These are phyloP conservation scores for Xylariomycetidae sp. DNA, from an alignment of 2,329 filamentous ascomycete species.

Conservation along the genomic window DNA sequence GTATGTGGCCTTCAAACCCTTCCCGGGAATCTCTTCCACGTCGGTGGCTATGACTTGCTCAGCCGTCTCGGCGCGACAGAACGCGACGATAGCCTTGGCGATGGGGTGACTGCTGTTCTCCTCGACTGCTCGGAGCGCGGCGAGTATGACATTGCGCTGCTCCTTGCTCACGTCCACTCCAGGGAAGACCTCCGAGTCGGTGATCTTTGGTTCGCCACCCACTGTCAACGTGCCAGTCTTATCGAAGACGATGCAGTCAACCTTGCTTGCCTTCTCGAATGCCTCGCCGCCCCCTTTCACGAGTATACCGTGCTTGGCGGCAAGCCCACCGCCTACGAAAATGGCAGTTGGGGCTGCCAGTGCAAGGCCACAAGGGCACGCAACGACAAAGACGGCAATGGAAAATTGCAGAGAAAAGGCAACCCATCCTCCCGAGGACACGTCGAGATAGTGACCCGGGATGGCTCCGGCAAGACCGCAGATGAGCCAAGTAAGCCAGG, in stretches of 20 bases:
- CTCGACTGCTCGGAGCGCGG: constrained; percentile 56
- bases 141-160: constrained; percentile 33
- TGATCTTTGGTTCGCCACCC: constrained; percentile 65
- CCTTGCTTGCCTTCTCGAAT: constrained; percentile 74
- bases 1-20: constrained; percentile 59
- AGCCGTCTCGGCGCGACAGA: constrained; percentile 41
- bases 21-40: constrained; percentile 64
- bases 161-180: constrained; percentile 17
- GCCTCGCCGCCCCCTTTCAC: constrained; percentile 81
- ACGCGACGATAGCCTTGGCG: constrained; percentile 61
- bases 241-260: constrained; percentile 79
- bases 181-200: constrained; percentile 41
- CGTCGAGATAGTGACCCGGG: constrained; percentile 49
- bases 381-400: constrained; percentile 81
- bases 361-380: constrained; percentile 77
- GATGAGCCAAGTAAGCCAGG: constrained; percentile 66
- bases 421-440: constrained; percentile 56
- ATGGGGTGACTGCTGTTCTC: constrained; percentile 70
- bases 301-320: constrained; percentile 72
- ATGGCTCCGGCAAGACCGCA: constrained; percentile 55
- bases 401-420: constrained; percentile 76
- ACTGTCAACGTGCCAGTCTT: constrained; percentile 81
- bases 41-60: constrained; percentile 28
- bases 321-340: constrained; percentile 75
- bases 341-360: constrained; percentile 82